Evolutionary conservation across 345 rosid genomes (phyloP), one percentile per base, ranked within the genome.

Genomic region (Psidium guajava): DNA sequence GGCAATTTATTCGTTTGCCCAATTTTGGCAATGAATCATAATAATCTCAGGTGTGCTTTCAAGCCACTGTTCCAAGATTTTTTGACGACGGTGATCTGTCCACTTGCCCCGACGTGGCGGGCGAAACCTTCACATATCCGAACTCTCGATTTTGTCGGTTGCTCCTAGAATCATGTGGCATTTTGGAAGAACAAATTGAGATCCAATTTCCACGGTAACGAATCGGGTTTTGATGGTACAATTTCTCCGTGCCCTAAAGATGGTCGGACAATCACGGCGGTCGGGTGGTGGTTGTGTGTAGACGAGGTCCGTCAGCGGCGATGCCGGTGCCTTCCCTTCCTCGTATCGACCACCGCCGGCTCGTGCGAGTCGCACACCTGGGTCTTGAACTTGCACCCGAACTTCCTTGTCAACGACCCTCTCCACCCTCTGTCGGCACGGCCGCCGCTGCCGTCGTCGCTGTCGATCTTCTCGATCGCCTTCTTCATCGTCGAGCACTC

Each of bases 341-440:
- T 91, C 8, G 87, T 86, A 51, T 93, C 93, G 1, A 92, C 92
- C 51, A 92, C 92, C 59, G 96, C 85, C 5, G 92, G 92, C 85
- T 95, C 98, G 13, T 96, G 98, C 16, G 99, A 96, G 91, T 96
- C 96, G 59, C 98, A 95, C 53, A 97, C 99, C 86, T 94, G 99
- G 1, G 96, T 94, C 92, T 92, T 97, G 82, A 95, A 96, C 88
- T 97, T 97, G 61, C 99, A 96, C n/a, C 99, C 98, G 5, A 97
- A 90, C 59, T 84, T 92, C 84, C 86, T 90, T 9, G 91, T 87
- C 69, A 95, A 32, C 0, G 98, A 94, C 47, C 92, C 95, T 56
- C 84, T 89, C 93, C 95, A 89, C 18, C 92, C 90, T 32, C 77
- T 24, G 13, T 18, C 9, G 77, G 44, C 77, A 18, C 24, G 47